Percentiles rank a stretch among this genome's conserved stretches.
phyloP scores from a whole-genome alignment of 2,329 filamentous ascomycete species.

The Macroventuria anomochaeta region DNA sequence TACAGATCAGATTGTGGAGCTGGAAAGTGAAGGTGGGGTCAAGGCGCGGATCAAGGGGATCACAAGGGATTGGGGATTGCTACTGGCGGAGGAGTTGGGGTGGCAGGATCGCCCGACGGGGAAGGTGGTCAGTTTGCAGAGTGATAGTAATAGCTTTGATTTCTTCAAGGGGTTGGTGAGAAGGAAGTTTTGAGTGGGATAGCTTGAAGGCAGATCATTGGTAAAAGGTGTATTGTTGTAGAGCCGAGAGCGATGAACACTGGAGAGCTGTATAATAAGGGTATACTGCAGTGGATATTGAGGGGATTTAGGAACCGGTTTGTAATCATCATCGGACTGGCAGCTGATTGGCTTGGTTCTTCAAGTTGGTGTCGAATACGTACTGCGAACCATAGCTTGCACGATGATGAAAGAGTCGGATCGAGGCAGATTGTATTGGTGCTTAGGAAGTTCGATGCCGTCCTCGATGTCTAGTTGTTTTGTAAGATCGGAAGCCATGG shows the following conservation, averaged over 20 bases:
- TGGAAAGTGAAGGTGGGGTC: constrained; percentile 80
- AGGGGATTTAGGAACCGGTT: too few species aligned
- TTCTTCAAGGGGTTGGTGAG: constrained; percentile 89
- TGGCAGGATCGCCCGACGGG: constrained; percentile 76
- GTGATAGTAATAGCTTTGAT: constrained; percentile 98
- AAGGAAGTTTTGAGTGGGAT: constrained; percentile 68
- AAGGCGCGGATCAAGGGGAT: constrained; percentile 83
- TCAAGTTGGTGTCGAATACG: not conserved
- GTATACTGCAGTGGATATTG: too few species aligned
- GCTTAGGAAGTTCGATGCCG: not conserved
- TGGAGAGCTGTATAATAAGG: too few species aligned
- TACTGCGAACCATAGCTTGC: not conserved
- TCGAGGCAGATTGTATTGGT: not conserved
- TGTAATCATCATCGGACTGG: too few species aligned
- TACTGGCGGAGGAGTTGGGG: constrained; percentile 83
- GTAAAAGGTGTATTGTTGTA: too few species aligned
- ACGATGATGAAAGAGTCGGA: not conserved
- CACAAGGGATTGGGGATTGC: constrained; percentile 86
- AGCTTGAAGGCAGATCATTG: too few species aligned
- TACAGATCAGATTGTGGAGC: constrained; percentile 66
- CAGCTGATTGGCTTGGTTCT: too few species aligned
- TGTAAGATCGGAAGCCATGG: too few species aligned
- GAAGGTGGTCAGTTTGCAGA: constrained; percentile 82
- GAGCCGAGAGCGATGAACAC: too few species aligned
- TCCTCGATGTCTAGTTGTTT: constrained; percentile 7